A percentile compares a stretch with the other conserved stretches of the same genome.
Evolutionary conservation across 495 filamentous ascomycete species (phyloP).

Genomic region (Aspergillus haitiensis): DNA sequence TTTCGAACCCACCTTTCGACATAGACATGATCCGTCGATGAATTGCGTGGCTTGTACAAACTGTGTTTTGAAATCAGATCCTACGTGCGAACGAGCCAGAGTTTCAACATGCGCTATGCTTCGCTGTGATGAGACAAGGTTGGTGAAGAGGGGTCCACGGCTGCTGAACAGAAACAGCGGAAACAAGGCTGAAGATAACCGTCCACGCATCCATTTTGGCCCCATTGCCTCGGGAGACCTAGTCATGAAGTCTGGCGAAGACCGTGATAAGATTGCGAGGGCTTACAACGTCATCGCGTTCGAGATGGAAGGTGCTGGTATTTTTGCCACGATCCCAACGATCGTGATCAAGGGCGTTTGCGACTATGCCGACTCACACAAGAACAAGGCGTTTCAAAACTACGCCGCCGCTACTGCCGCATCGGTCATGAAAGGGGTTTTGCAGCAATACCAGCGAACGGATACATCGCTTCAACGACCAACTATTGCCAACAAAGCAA

Average conservation of each 20-base stretch:
- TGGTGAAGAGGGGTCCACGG: background rate
- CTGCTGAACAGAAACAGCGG: too few species aligned
- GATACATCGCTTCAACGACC: too few species aligned
- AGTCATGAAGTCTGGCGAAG: constrained; percentile 4
- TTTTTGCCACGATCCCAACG: background rate
- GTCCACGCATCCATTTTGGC: background rate
- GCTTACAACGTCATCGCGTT: background rate
- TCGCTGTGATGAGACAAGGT: background rate
- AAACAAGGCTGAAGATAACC: too few species aligned
- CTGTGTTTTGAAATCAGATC: background rate
- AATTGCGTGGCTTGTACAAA: background rate
- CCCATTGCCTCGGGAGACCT: background rate
- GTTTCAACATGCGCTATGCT: background rate
- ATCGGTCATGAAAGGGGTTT: background rate
- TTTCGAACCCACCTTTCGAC: background rate
- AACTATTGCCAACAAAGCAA: too few species aligned
- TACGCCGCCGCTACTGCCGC: background rate
- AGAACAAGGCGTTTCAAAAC: constrained; percentile 1
- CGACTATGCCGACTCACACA: constrained; percentile 1
- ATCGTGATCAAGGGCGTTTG: constrained; percentile 2
- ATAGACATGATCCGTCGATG: background rate
- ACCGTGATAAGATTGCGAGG: background rate
- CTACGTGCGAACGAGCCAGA: background rate
- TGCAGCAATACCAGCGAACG: too few species aligned
- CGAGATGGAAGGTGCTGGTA: background rate